Percentiles rank a stretch among this genome's conserved stretches.
These are phyloP conservation scores for Abrus pulchellus DNA, from an alignment of 306 rosid species.

Conservation along the genomic window DNA sequence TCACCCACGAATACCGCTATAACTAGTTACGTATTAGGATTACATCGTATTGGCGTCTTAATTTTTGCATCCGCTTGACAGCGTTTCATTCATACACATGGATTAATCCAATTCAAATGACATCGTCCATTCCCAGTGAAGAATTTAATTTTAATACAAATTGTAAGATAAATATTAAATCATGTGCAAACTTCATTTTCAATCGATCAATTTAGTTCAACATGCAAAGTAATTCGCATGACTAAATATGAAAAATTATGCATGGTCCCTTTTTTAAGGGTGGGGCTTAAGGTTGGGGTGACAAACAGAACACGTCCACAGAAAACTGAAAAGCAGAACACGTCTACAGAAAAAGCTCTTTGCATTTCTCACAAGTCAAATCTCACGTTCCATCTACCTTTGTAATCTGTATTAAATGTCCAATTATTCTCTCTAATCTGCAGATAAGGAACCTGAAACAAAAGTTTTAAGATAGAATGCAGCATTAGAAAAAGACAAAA, in stretches of 20 bases:
- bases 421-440: conserved; percentile 98
- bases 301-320: conserved; percentile 42
- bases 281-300: conserved; percentile 24
- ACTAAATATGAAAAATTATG: conserved; percentile 38
- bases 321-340: conserved; percentile 46
- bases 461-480: conserved; percentile 28
- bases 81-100: background rate
- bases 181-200: conserved; percentile 38
- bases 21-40: background rate
- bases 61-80: background rate
- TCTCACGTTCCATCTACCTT: conserved; percentile 94
- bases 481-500: conserved; percentile 19
- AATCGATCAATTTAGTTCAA: conserved; percentile 30
- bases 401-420: conserved; percentile 80
- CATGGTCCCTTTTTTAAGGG: conserved; percentile 33
- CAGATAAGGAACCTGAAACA: conserved; percentile 85
- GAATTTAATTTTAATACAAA: conserved; percentile 24
- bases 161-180: conserved; percentile 10
- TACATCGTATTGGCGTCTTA: background rate
- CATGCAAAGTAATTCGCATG: conserved; percentile 29
- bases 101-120: background rate
- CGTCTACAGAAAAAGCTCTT: conserved; percentile 38
- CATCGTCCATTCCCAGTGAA: background rate
- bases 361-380: conserved; percentile 70
- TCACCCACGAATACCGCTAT: background rate